A percentile compares a stretch with the other conserved stretches of the same genome.
phyloP scores from a whole-genome alignment of 2,329 filamentous ascomycete genomes.

The Neophaeococcomyces aloes region DNA sequence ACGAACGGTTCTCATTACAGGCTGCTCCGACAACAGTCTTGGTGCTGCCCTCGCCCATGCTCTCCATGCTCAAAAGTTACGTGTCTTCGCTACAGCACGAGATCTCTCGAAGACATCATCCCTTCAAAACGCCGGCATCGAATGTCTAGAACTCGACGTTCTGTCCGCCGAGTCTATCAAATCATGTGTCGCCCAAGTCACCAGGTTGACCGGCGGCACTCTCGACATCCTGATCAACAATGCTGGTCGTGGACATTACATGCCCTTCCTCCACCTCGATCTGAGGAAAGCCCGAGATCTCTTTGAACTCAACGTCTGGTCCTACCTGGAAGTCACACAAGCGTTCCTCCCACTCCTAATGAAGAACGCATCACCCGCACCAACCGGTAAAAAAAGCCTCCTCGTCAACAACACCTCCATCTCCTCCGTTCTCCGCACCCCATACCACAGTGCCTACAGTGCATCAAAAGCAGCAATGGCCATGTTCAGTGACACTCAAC shows the following conservation, averaged over 20 bases:
- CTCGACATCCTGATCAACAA: slow-evolving; percentile 20
- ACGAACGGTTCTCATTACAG: slow-evolving; percentile 13
- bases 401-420: slow-evolving; percentile 33
- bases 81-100: slow-evolving; percentile 33
- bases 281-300: slow-evolving; percentile 25
- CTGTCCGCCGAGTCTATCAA: slow-evolving; percentile 8
- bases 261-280: slow-evolving; percentile 24
- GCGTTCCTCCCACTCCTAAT: slow-evolving; percentile 26
- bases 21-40: slow-evolving; percentile 24
- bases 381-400: slow-evolving; percentile 23
- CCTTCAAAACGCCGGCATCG: slow-evolving; percentile 15
- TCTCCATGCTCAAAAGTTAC: slow-evolving; percentile 28
- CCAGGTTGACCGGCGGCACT: slow-evolving; percentile 12
- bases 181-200: slow-evolving; percentile 7
- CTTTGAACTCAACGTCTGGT: slow-evolving; percentile 30
- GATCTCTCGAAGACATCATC: slow-evolving; percentile 11
- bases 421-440: slow-evolving; percentile 22
- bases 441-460: slow-evolving; percentile 27
- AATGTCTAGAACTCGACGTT: slow-evolving; percentile 15
- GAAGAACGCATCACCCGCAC: not conserved
- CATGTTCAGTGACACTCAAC: slow-evolving; percentile 24
- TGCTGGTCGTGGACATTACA: slow-evolving; percentile 9
- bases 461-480: slow-evolving; percentile 26
- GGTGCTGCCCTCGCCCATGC: slow-evolving; percentile 29
- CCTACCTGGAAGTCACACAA: slow-evolving; percentile 26